Evolutionary conservation across 2,329 filamentous ascomycete species (phyloP), one percentile per base, ranked within the genome.

Genomic region (Mariannaea sp.): DNA sequence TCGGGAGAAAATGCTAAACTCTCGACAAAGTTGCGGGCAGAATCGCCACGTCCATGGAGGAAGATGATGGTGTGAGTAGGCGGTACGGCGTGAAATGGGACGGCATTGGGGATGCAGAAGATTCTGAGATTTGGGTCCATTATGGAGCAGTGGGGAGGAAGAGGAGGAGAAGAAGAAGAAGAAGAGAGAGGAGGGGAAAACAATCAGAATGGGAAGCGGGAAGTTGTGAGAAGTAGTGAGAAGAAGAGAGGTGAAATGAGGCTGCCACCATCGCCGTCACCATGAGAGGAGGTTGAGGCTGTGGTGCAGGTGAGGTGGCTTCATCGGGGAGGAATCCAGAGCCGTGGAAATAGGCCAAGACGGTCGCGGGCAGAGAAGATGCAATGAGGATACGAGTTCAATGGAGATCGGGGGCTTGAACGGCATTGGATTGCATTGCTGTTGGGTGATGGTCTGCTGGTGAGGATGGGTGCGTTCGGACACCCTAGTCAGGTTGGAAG

Each of bases 21-120:
- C 4, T 55, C 52, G 26, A 62, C 59, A 49, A 77, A 71, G 50
- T 65, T 61, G n/a, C 42, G 38, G 6, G 70, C 68, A 2, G 61
- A 71, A 63, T 75, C 73, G 45, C 74, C 75, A 33, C 75, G 73
- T 33, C 73, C 74, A 62, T 78, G 75, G 9, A 79, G 69, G 65
- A 78, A 77, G 61, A 78, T 60, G 41, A 75, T 65, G 4, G 75
- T 78, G 62, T 77, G 74, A 3, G 71, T 73, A 7, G 33, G 44
- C 6, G 44, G 33, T 8, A 22, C 26, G 24, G 44, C 16, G 65
- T 74, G 73, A 14, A 41, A 32, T 19, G 42, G 45, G 51, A 54
- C 24, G 42, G 61, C 59, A 16, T 49, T 53, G 24, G 44, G 44
- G 13, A 53, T 33, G 32, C 17, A 8, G 38, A 49, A 24, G 22